phyloP scores from a whole-genome alignment of 73 alveolate species.

The Uronychia binucleata region DNA sequence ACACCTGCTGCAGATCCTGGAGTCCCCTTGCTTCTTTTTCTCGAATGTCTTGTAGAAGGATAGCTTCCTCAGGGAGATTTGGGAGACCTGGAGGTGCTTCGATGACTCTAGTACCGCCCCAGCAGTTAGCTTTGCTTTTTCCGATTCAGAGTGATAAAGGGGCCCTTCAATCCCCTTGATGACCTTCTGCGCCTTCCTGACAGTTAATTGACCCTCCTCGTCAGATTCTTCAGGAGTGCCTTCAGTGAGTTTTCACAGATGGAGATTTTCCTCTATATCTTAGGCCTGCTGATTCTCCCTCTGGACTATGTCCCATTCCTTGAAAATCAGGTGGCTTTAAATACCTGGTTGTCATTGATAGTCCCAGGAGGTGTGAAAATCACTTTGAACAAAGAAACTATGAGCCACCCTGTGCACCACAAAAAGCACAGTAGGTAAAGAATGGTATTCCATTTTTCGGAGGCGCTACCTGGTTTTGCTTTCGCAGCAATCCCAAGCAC shows the following conservation, averaged over 20 bases:
- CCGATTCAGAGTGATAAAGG: neutral
- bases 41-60: neutral
- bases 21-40: neutral
- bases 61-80: neutral
- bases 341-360: neutral
- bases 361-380: neutral
- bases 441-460: neutral
- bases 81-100: neutral
- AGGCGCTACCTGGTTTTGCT: neutral
- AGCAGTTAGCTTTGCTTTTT: neutral
- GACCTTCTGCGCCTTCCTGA: neutral
- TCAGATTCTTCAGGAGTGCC: neutral
- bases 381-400: neutral
- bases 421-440: neutral
- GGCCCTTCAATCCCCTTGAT: neutral
- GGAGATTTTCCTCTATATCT: neutral
- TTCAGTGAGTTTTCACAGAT: too few relatives aligned
- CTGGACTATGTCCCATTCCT: conserved; percentile 3
- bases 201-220: neutral
- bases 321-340: neutral
- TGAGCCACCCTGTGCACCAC: neutral
- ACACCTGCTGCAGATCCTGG: neutral
- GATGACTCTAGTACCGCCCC: neutral
- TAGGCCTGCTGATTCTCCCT: too few relatives aligned
- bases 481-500: neutral